Evolutionary conservation across 257 asterid species (phyloP).

Genomic region (Nemophila menziesii): DNA sequence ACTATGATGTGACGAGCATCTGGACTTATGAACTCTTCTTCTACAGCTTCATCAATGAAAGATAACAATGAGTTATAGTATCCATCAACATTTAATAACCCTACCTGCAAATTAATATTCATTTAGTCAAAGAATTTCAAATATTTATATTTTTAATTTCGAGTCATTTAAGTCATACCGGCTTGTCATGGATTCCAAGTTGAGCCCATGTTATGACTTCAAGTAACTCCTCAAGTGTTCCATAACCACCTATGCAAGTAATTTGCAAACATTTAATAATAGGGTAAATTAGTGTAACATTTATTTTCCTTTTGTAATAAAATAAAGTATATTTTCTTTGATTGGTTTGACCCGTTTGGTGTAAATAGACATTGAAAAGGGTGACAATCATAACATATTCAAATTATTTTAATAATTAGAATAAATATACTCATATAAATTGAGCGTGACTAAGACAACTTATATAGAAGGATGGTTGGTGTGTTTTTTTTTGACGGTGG

Average conservation of each 20-base stretch:
- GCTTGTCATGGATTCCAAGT: slow-evolving; percentile 95
- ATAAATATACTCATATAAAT: too few species aligned
- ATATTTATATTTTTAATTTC: too few species aligned
- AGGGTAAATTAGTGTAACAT: too few species aligned
- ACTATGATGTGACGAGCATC: slow-evolving; percentile 82
- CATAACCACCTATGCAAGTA: slow-evolving; percentile 73
- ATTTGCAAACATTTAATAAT: not conserved
- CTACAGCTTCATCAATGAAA: slow-evolving; percentile 86
- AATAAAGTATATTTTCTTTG: too few species aligned
- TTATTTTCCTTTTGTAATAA: not conserved
- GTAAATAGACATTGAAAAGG: not conserved
- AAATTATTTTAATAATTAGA: too few species aligned
- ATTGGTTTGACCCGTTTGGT: not conserved
- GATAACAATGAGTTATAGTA: slow-evolving; percentile 67
- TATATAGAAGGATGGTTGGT: not conserved
- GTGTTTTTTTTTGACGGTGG: too few species aligned
- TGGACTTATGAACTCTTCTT: slow-evolving; percentile 81
- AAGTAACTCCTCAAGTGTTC: slow-evolving; percentile 89
- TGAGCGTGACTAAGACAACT: not conserved
- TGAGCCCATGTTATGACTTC: slow-evolving; percentile 99
- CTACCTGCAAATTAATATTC: slow-evolving; percentile 44
- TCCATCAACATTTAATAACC: slow-evolving; percentile 89
- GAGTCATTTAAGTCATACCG: slow-evolving; percentile 38
- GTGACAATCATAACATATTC: not conserved
- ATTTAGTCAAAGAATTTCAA: not conserved